Evolutionary conservation across 139 green algal genomes (phyloP).

Genomic region (Coelastrella sp.): DNA sequence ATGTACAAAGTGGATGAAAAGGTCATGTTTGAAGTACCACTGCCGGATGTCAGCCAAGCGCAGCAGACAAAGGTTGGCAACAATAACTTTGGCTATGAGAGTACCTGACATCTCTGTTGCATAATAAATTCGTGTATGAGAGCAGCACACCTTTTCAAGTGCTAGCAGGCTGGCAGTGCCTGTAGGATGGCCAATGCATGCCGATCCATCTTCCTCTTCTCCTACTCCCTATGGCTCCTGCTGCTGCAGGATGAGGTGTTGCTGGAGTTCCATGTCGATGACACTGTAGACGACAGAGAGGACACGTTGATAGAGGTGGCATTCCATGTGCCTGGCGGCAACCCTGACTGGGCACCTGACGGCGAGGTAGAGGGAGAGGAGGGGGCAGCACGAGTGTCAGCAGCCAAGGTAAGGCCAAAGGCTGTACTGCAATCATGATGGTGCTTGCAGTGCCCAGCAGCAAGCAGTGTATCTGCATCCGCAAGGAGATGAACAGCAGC

Average conservation of each 20-base stretch:
- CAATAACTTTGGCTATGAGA: neutral
- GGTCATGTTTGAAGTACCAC: conserved; percentile 84
- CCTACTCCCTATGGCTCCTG: too few relatives aligned
- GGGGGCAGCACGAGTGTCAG: conserved; percentile 19
- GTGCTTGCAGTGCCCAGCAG: neutral
- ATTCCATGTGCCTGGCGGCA: conserved; percentile 78
- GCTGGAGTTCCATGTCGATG: conserved; percentile 94
- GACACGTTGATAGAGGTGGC: conserved; percentile 91
- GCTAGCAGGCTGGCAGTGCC: neutral
- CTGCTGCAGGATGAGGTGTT: conserved; percentile 86
- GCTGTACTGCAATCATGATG: neutral
- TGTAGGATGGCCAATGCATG: neutral
- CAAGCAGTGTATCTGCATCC: neutral
- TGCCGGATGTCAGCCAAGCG: conserved; percentile 84
- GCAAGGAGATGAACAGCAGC: neutral
- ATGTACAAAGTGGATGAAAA: conserved; percentile 83
- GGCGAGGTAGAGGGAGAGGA: conserved; percentile 6
- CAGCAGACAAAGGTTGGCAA: conserved; percentile 79
- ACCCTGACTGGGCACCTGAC: conserved; percentile 47
- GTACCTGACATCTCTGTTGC: neutral
- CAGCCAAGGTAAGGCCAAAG: conserved; percentile 50
- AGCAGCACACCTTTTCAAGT: neutral
- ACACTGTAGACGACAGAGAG: conserved; percentile 78
- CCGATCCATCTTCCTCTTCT: too few relatives aligned
- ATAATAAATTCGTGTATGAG: neutral